Conservation (phyloP, 2,329 filamentous ascomycete genomes). For the Botrytis medusae region DNA sequence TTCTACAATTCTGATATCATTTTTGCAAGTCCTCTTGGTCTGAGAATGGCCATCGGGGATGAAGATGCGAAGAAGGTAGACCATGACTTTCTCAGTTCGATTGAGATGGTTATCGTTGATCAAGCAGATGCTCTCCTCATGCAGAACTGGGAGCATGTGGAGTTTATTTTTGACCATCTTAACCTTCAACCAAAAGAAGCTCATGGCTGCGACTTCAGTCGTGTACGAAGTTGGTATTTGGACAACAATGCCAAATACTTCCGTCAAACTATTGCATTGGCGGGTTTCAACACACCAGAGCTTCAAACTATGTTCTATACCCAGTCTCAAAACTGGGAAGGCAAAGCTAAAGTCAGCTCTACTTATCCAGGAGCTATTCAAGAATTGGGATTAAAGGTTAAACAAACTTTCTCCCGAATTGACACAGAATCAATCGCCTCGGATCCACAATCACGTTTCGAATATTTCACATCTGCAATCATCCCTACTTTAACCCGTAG, state of each 20-base stretch:
- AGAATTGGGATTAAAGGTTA: conserved; percentile 67
- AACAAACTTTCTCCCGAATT: conserved; percentile 89
- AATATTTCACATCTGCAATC: conserved; percentile 82
- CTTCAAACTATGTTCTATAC: conserved; percentile 75
- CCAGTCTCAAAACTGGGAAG: conserved; percentile 77
- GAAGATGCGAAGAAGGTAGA: conserved; percentile 67
- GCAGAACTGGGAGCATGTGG: conserved; percentile 98
- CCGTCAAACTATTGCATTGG: conserved; percentile 81
- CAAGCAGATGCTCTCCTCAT: conserved; percentile 91
- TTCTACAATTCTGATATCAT: conserved; percentile 98
- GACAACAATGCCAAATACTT: conserved; percentile 78
- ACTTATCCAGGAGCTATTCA: conserved; percentile 70
- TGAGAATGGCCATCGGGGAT: conserved; percentile 86
- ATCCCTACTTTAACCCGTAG: conserved; percentile 73
- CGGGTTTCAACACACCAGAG: conserved; percentile 84
- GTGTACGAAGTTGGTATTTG: conserved; percentile 90
- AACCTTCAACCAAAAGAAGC: conserved; percentile 87
- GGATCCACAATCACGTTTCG: conserved; percentile 87
- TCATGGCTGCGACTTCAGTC: conserved; percentile 90
- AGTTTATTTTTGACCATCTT: conserved; percentile 86
- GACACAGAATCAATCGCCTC: conserved; percentile 65
- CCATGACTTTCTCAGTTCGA: conserved; percentile 88
- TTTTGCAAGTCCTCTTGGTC: conserved; percentile 82
- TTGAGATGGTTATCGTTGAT: conserved; percentile 87
- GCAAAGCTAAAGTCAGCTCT: conserved; percentile 71